Evolutionary conservation across 306 rosid genomes (phyloP).

Genomic region (Cucurbita argyrosperma): DNA sequence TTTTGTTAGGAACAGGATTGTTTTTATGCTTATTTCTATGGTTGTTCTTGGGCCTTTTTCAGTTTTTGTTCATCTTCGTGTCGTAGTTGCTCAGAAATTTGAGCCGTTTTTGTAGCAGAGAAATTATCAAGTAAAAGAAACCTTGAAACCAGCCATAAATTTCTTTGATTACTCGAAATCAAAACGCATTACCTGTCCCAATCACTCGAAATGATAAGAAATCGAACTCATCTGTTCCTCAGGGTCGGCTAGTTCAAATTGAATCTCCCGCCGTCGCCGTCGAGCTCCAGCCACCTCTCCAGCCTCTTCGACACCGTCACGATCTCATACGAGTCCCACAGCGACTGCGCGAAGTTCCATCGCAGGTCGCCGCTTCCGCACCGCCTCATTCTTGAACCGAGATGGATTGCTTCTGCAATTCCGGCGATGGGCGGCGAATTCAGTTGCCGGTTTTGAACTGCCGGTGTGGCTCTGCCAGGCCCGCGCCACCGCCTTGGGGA

Average conservation of each 20-base stretch:
- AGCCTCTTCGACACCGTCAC: conserved; percentile 61
- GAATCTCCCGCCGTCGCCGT: conserved; percentile 22
- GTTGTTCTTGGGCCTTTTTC: too few species aligned
- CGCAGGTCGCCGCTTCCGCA: not conserved
- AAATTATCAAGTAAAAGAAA: too few species aligned
- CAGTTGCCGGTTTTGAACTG: conserved; percentile 29
- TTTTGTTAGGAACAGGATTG: not conserved
- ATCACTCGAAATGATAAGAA: too few species aligned
- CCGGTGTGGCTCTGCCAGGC: conserved; percentile 61
- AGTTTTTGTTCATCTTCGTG: not conserved
- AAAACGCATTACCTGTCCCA: too few species aligned
- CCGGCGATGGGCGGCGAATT: conserved; percentile 43
- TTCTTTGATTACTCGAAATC: not conserved
- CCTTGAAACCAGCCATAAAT: not conserved
- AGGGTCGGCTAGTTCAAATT: conserved; percentile 4
- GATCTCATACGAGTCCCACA: conserved; percentile 86
- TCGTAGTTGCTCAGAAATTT: not conserved
- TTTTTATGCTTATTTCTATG: not conserved
- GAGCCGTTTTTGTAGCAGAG: not conserved
- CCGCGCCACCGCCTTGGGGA: conserved; percentile 85
- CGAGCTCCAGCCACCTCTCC: conserved; percentile 36
- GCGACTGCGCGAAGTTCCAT: conserved; percentile 73
- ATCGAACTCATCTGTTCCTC: too few species aligned
- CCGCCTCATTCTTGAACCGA: conserved; percentile 45
- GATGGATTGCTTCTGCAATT: conserved; percentile 42